Evolutionary conservation across 2,329 filamentous ascomycete species (phyloP), one percentile per base, ranked within the genome.

Genomic region (Boeremia exigua): DNA sequence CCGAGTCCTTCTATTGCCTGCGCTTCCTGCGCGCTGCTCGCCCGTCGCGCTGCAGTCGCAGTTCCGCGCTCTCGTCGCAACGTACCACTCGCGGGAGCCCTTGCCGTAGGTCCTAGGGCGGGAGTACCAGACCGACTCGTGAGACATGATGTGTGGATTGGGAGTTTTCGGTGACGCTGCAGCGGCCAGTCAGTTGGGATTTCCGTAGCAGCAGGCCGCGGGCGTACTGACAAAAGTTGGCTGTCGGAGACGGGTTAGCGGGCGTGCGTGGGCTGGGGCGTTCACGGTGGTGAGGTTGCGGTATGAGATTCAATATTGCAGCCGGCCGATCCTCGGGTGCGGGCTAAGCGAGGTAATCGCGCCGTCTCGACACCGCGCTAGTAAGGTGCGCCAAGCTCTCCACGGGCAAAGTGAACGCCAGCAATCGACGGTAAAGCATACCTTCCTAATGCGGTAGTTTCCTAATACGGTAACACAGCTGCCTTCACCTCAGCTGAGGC

Each of bases 91-190:
- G 82, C 93, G 90, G 81, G 91, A 85, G 84, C 94, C 94, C 88
- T 97, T 97, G 86, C 94, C 94, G 87, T 96, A 96, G 81, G 82
- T 92, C 82, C 93, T 90, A 78, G 95, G 95, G 81, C 95, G 93
- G 78, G 92, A 96, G 89, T 96, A 96, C 93, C 94, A 99, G 84
- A 98, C 92, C 59, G 90, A 92, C 86, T 98, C 94, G 92, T 91
- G 88, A 82, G 88, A 88, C 88, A 91, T 91, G 78, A 77, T 88
- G 81, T 81, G 79, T 78, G 77, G 76, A 60, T 58, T 44, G 59
- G 57, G 56, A 62, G 51, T 59, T 63, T 63, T 62, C 58, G 58
- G 61, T 57, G 61, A 60, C 60, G 70, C 61, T 66, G 58, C 61
- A 67, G 48, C 44, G 33, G 12, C 33, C 34, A 45, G 57, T 69